Evolutionary conservation across 768 basidiomycete genomes (phyloP).

Genomic region (Paxillus rubicundulus): DNA sequence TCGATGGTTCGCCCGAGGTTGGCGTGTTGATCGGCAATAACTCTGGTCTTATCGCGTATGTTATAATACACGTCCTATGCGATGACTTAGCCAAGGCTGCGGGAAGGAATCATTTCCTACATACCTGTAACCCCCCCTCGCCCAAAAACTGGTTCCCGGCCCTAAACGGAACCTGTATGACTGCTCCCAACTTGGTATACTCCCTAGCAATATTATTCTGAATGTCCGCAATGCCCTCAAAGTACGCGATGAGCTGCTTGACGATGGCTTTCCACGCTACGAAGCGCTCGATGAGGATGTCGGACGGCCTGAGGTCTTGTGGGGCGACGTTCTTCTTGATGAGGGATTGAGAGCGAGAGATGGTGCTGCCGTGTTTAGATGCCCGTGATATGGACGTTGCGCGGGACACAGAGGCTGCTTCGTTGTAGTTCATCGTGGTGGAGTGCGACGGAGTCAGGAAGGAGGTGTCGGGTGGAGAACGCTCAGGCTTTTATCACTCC

Average conservation of each 20-base stretch:
- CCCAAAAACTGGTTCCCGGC: slow-evolving; percentile 97
- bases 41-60: slow-evolving; percentile 89
- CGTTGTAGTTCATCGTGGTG: slow-evolving; percentile 37
- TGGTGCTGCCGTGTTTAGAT: slow-evolving; percentile 62
- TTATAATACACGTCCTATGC: slow-evolving; percentile 84
- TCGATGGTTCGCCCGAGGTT: slow-evolving; percentile 96
- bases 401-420: slow-evolving; percentile 55
- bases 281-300: slow-evolving; percentile 95
- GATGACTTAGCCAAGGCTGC: background rate
- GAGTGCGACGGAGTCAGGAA: background rate
- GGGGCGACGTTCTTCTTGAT: slow-evolving; percentile 94
- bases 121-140: slow-evolving; percentile 89
- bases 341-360: slow-evolving; percentile 79
- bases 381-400: slow-evolving; percentile 71
- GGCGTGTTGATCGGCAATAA: slow-evolving; percentile 93
- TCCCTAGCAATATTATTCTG: slow-evolving; percentile 94
- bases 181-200: slow-evolving; percentile 87
- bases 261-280: slow-evolving; percentile 95
- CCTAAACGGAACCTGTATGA: slow-evolving; percentile 96
- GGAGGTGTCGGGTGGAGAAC: background rate
- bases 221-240: slow-evolving; percentile 67
- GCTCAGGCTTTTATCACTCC: background rate
- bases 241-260: slow-evolving; percentile 92
- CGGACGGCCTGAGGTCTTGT: slow-evolving; percentile 87
- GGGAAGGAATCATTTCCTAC: slow-evolving; percentile 12